These are phyloP conservation scores for Flaveria trinervia DNA, from an alignment of 129 eudicot species.

Conservation along the genomic window DNA sequence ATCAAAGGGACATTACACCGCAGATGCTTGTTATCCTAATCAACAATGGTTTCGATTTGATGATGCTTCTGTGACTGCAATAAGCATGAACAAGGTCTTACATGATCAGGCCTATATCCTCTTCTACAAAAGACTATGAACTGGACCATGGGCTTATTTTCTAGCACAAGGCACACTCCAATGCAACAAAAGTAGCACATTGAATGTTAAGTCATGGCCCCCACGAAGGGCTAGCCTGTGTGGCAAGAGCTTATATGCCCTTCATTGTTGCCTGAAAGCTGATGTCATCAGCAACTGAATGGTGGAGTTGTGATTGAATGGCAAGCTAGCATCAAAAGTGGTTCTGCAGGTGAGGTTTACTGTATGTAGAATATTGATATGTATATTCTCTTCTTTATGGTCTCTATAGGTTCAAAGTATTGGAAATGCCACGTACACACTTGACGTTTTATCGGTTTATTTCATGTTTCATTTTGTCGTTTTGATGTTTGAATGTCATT, in stretches of 20 bases:
- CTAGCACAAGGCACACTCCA: not conserved
- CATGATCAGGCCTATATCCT: slow-evolving; percentile 93
- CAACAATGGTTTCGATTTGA: slow-evolving; percentile 88
- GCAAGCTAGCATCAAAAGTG: slow-evolving; percentile 9
- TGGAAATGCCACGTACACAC: not conserved
- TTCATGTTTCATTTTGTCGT: not conserved
- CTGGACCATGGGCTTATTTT: not conserved
- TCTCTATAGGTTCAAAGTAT: not conserved
- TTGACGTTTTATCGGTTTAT: not conserved
- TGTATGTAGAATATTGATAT: slow-evolving; percentile 25
- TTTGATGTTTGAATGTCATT: too few relatives aligned
- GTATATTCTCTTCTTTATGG: slow-evolving; percentile 23
- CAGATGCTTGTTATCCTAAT: slow-evolving; percentile 67
- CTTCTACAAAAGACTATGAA: slow-evolving; percentile 68
- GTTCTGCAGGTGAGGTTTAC: slow-evolving; percentile 12
- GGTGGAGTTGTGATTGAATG: slow-evolving; percentile 22
- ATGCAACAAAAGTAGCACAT: slow-evolving; percentile 16
- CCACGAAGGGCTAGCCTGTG: not conserved
- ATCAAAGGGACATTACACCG: slow-evolving; percentile 90
- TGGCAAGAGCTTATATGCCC: slow-evolving; percentile 12
- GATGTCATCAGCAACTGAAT: not conserved
- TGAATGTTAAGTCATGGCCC: slow-evolving; percentile 5
- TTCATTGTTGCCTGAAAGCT: slow-evolving; percentile 9
- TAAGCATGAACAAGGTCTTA: slow-evolving; percentile 62
- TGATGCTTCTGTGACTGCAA: slow-evolving; percentile 71